A percentile compares a stretch with the other conserved stretches of the same genome.
Conservation (phyloP, 805 yeast genomes). For the Saturnispora serradocipensis region DNA sequence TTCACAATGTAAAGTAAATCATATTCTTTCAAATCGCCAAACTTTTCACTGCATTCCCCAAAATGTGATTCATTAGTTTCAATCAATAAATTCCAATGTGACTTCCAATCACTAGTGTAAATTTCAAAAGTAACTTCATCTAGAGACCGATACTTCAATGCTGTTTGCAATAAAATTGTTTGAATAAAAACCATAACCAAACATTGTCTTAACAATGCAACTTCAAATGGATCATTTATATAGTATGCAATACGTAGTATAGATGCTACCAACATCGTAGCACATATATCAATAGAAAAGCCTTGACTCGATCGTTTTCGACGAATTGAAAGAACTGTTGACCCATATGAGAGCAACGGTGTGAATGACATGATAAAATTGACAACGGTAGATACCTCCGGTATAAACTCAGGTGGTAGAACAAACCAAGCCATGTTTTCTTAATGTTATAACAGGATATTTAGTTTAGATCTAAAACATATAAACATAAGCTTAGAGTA, state of each 20-base stretch:
- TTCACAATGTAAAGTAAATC: slow-evolving; percentile 1
- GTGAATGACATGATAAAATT: slow-evolving; percentile 67
- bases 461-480: background rate
- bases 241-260: slow-evolving; percentile 68
- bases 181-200: slow-evolving; percentile 82
- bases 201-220: slow-evolving; percentile 70
- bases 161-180: slow-evolving; percentile 49
- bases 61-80: slow-evolving; percentile 14
- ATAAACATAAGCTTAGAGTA: background rate
- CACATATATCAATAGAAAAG: slow-evolving; percentile 86
- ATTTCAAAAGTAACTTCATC: slow-evolving; percentile 32
- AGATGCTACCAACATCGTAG: slow-evolving; percentile 77
- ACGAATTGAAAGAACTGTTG: slow-evolving; percentile 65
- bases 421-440: slow-evolving; percentile 23
- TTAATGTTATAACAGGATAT: background rate
- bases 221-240: slow-evolving; percentile 70
- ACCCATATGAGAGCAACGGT: slow-evolving; percentile 80
- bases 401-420: slow-evolving; percentile 25
- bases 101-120: slow-evolving; percentile 22
- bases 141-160: slow-evolving; percentile 47
- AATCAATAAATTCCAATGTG: slow-evolving; percentile 23
- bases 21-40: slow-evolving; percentile 4
- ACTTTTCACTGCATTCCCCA: slow-evolving; percentile 10
- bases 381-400: slow-evolving; percentile 34
- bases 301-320: slow-evolving; percentile 61